These are phyloP conservation scores for Fusarium zealandicum DNA, from an alignment of 2,329 filamentous ascomycete species.

Conservation along the genomic window DNA sequence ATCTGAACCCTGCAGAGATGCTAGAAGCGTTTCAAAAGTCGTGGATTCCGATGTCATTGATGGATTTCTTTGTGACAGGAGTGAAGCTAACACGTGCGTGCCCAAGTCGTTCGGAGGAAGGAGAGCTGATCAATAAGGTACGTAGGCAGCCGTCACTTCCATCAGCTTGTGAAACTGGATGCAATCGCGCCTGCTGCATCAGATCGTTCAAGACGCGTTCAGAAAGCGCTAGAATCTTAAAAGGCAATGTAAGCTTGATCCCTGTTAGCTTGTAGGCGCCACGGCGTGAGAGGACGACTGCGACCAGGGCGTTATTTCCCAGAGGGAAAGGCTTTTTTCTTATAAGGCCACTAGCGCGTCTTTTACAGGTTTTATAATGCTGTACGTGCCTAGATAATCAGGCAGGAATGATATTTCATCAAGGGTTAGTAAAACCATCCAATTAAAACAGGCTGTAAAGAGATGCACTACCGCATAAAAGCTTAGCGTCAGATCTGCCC, in stretches of 20 bases:
- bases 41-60: constrained; percentile 2
- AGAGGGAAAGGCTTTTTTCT: neutral
- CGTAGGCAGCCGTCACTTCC: neutral
- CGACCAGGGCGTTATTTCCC: neutral
- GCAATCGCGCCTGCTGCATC: constrained; percentile 2
- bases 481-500: neutral
- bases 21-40: constrained; percentile 12
- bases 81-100: neutral
- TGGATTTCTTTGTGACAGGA: neutral
- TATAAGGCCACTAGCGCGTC: constrained; percentile 16
- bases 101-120: no score
- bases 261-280: constrained; percentile 1
- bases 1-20: constrained; percentile 2
- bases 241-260: neutral
- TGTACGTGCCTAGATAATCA: neutral
- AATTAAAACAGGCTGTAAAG: no score
- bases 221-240: constrained; percentile 7
- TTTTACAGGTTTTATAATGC: neutral
- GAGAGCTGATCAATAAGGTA: no score
- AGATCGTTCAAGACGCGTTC: constrained; percentile 19
- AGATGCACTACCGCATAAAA: neutral
- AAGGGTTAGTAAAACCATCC: no score
- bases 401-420: neutral
- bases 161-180: neutral
- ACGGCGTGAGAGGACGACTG: constrained; percentile 1